Base-by-base conservation (phyloP, 2,329 filamentous ascomycete species). In the Trichocomaceae sp. region DNA sequence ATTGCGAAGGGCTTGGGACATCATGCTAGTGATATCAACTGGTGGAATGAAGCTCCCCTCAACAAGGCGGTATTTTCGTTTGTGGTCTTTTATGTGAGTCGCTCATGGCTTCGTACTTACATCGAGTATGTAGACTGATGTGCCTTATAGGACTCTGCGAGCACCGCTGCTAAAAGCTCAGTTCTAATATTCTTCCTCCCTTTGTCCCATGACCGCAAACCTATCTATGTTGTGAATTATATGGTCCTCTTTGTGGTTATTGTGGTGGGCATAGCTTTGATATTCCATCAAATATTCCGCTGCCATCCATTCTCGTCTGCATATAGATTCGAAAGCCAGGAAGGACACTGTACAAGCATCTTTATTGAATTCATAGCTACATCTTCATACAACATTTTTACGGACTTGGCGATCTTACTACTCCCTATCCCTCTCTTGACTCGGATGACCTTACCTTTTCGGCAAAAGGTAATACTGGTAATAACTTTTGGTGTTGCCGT, bases 401-500 rank as follows among this genome's bases (percentile, higher is more conserved):
- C 49, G 5, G 49, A 51, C 44, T 17, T 44, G 29, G 49, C 49
- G 8, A 20, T 51, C 19, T 20, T 51, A 29, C 6, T 51, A 5
- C 44, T 51, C 9, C 47, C 47, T 7, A 47, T 55, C 31, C 52
- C 41, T 17, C 47, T 50, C 15, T 41, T 50, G 29, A 55, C 52
- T 29, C 47, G 29, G 17, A 47, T 50, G 20, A 31, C 26, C 7
- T 20, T 55, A 20, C 52, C 47, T 15, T 46, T 45, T 17, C 31
- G 52, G 19, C 20, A 55, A 37, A 96, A 96, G 72, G 13, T 50
- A 20, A 50, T 46, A 15, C 13, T 55, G 47, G 39, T 55, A 12
- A 13, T 49, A 5, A 29, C 39, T 17, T 55, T 55, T 31, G 29
- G 47, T 9, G 29, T 19, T 22, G 47, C 17, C n/a, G 37, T 29